phyloP scores from a whole-genome alignment of 148 eudicot genomes.

The Fagopyrum tataricum region DNA sequence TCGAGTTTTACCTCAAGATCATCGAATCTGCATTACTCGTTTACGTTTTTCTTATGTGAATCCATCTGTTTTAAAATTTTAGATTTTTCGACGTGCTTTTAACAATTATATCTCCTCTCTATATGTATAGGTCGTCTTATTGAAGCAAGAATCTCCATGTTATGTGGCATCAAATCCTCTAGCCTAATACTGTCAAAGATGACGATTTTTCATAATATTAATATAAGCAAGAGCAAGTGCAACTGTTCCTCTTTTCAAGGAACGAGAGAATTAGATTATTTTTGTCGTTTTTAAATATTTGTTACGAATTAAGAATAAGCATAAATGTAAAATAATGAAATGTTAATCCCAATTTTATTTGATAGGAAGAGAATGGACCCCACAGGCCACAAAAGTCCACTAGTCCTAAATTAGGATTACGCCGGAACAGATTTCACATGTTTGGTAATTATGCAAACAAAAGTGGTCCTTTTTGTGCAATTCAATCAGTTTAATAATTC shows the following conservation, averaged over 20 bases:
- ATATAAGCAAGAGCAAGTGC: background rate
- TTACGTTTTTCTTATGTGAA: no score
- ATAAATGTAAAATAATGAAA: no score
- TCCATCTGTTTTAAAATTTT: no score
- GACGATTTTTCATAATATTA: background rate
- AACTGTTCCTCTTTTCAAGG: no score
- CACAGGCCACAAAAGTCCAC: background rate
- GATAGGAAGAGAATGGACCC: background rate
- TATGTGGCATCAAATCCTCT: background rate
- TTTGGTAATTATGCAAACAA: conserved; percentile 2
- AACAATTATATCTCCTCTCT: no score
- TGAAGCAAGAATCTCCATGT: background rate
- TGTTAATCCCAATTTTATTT: background rate
- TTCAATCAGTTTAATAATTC: background rate
- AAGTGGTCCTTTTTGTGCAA: background rate
- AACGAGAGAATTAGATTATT: no score
- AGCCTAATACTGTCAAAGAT: conserved; percentile 4
- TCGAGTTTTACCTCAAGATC: no score
- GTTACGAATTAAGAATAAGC: no score
- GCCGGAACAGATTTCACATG: conserved; percentile 9
- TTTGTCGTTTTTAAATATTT: no score
- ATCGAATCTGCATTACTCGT: no score
- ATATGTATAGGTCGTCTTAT: background rate
- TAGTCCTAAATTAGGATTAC: background rate
- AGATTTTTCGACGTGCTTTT: no score